phyloP scores from a whole-genome alignment of 129 eudicot genomes.

The Flaveria ramosissima region DNA sequence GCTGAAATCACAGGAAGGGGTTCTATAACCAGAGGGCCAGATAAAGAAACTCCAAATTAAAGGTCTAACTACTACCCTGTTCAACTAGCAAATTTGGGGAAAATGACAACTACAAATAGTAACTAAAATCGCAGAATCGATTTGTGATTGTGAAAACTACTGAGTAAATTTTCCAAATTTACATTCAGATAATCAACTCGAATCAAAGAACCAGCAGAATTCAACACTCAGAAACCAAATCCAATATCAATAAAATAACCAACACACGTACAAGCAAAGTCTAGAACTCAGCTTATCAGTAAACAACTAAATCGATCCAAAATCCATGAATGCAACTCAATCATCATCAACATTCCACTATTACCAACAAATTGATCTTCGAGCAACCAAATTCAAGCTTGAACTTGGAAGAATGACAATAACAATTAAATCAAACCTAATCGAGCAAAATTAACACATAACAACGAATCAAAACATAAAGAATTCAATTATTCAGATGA shows the following conservation, averaged over 20 bases:
- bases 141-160: background rate
- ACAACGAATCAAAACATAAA: background rate
- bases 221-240: background rate
- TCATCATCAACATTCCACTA: conserved; percentile 5
- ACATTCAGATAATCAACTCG: background rate
- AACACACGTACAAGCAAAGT: background rate
- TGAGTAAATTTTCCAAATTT: background rate
- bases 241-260: background rate
- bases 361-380: background rate
- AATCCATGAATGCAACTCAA: conserved; percentile 17
- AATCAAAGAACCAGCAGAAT: background rate
- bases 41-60: conserved; percentile 15
- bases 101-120: background rate
- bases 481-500: background rate
- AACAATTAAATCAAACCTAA: background rate
- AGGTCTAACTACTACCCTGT: background rate
- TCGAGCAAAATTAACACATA: conserved; percentile 11
- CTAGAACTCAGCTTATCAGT: conserved; percentile 9
- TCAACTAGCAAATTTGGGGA: background rate
- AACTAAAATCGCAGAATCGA: background rate
- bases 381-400: no score
- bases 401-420: no score
- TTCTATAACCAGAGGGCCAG: background rate
- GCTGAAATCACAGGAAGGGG: no score
- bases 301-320: conserved; percentile 10